Evolutionary conservation across 192 early-diverging fungal species (phyloP).

Genomic region (Spinellus fusiger): DNA sequence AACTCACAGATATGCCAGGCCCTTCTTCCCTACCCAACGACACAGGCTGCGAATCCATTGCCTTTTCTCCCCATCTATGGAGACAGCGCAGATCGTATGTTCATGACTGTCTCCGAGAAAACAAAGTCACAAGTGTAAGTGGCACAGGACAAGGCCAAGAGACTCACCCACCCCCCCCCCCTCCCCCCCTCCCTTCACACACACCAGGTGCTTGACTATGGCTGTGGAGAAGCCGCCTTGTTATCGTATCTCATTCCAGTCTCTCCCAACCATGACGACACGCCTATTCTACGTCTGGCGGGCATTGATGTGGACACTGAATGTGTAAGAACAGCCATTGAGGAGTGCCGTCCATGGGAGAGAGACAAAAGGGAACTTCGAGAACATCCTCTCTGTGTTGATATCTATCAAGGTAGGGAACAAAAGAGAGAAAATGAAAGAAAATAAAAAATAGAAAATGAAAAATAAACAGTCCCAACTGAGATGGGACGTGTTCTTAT

Average conservation of each 20-base stretch:
- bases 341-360: slow-evolving; percentile 50
- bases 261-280: slow-evolving; percentile 32
- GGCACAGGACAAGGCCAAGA: no score
- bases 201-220: slow-evolving; percentile 71
- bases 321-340: slow-evolving; percentile 38
- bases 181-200: background rate
- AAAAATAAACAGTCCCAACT: no score
- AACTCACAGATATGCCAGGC: background rate
- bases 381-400: slow-evolving; percentile 50
- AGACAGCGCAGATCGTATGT: slow-evolving; percentile 71
- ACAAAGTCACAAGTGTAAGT: slow-evolving; percentile 45
- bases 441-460: no score
- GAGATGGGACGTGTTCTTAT: background rate
- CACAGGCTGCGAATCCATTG: background rate
- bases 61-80: slow-evolving; percentile 69
- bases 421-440: slow-evolving; percentile 10
- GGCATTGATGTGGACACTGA: slow-evolving; percentile 66
- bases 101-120: slow-evolving; percentile 39
- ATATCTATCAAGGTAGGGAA: slow-evolving; percentile 59
- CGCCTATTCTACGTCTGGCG: slow-evolving; percentile 50
- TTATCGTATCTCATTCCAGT: slow-evolving; percentile 54
- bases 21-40: background rate
- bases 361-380: slow-evolving; percentile 55
- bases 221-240: slow-evolving; percentile 81
- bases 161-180: no score